Evolutionary conservation across 2,329 filamentous ascomycete species (phyloP).

Genomic region (Colletotrichum sp.): DNA sequence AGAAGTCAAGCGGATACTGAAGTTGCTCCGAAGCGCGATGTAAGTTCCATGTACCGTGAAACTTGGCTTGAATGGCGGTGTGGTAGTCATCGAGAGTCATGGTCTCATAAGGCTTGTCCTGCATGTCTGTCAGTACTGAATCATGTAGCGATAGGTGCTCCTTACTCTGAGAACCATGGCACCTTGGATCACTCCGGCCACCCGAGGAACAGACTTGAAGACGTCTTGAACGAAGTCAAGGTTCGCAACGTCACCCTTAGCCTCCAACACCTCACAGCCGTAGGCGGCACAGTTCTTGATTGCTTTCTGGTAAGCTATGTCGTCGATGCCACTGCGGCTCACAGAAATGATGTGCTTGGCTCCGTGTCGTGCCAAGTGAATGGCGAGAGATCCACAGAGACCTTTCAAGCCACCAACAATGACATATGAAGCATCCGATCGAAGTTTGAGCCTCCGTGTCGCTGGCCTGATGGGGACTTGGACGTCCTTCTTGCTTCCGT

Average conservation of each 20-base stretch:
- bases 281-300: constrained; percentile 17
- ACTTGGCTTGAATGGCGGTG: constrained; percentile 34
- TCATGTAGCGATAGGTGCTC: not conserved
- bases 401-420: constrained; percentile 43
- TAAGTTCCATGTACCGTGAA: constrained; percentile 43
- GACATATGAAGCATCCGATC: constrained; percentile 33
- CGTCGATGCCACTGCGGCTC: constrained; percentile 32
- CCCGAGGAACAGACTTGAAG: constrained; percentile 26
- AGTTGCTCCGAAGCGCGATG: constrained; percentile 31
- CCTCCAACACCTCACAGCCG: constrained; percentile 20
- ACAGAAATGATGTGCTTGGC: constrained; percentile 34
- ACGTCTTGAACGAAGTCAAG: not conserved
- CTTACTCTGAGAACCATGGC: constrained; percentile 33
- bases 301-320: constrained; percentile 29
- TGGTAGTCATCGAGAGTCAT: constrained; percentile 38
- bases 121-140: not conserved
- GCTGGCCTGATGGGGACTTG: not conserved
- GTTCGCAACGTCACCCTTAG: constrained; percentile 24
- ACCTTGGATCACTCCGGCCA: constrained; percentile 32
- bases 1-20: constrained; percentile 35
- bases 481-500: not conserved
- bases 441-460: constrained; percentile 14
- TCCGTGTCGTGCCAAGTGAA: constrained; percentile 35
- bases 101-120: constrained; percentile 26
- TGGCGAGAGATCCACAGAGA: constrained; percentile 37